Evolutionary conservation across 805 yeast genomes (phyloP), one percentile per base, ranked within the genome.

Genomic region (Nakazawaea sp.): DNA sequence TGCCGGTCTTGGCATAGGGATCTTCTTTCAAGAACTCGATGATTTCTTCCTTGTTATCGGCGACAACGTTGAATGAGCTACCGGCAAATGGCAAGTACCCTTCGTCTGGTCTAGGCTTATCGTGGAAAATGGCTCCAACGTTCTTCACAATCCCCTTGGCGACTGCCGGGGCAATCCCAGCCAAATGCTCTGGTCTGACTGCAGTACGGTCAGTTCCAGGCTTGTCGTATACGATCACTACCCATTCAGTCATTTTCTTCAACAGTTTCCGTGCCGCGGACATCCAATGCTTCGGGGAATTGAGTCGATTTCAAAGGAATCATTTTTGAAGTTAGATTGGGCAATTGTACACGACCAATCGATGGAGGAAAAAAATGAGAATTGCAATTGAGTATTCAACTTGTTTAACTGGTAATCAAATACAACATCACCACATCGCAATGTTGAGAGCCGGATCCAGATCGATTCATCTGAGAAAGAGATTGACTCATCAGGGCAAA

Each of bases 171-270:
- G 75, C 73, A 33, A 78, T 59, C 2, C 52, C 68, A 8, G 66
- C 65, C 16, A 77, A 46, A 52, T 81, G 89, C 27, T 62, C 61
- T 3, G 72, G 63, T 56, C 85, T 71, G 30, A 63, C 62, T 12
- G 55, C 48, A 3, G 70, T 44, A 46, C 57, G 36, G 43, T 47
- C 52, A 36, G 72, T 58, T 28, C 73, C 75, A 33, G 85, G 84
- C 51, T 72, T 75, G 54, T 84, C 95, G 55, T 65, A 78, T 25
- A 82, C 72, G 50, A 81, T 64, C 12, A 78, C 90, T 53, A 76
- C 64, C 72, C 79, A 81, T 54, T 81, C 86, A 61, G 62, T 66
- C 70, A 65, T 61, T 41, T 55, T 52, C n/a, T 58, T 51, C 17
- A 66, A 49, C 24, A 10, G 12, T 18, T 19, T 28, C 8, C 28